Conservation (phyloP, 164 flowering plant genomes). For the Nelumbo lutea region DNA sequence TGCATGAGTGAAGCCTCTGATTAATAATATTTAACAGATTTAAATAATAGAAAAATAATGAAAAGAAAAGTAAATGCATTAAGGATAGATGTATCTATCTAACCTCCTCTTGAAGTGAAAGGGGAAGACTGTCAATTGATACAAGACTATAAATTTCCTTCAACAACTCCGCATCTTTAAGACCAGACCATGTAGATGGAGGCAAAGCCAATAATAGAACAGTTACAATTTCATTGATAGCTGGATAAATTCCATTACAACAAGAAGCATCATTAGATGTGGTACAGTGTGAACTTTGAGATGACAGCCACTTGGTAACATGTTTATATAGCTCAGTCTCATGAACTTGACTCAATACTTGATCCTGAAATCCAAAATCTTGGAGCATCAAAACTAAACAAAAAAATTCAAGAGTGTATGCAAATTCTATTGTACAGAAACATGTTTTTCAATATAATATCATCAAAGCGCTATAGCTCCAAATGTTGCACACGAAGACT, state of each 20-base stretch:
- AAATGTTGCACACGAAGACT: too few relatives aligned
- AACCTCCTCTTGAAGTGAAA: conserved; percentile 69
- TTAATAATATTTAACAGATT: too few relatives aligned
- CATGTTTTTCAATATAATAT: too few relatives aligned
- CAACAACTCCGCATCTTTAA: conserved; percentile 41
- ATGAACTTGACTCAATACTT: conserved; percentile 57
- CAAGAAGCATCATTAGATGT: conserved; percentile 20
- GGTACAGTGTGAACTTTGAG: conserved; percentile 28
- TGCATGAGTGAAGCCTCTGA: too few relatives aligned
- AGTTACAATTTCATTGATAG: conserved; percentile 49
- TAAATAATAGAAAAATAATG: too few relatives aligned
- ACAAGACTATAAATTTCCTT: conserved; percentile 36
- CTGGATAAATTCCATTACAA: conserved; percentile 36
- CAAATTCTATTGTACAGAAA: too few relatives aligned
- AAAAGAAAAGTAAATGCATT: too few relatives aligned
- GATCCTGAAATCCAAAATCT: conserved; percentile 34
- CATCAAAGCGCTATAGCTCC: too few relatives aligned
- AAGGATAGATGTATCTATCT: too few relatives aligned
- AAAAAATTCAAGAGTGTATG: background rate
- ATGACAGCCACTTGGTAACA: conserved; percentile 32
- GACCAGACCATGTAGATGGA: conserved; percentile 53
- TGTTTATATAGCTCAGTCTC: conserved; percentile 51
- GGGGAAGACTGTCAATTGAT: conserved; percentile 45
- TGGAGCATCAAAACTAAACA: background rate
- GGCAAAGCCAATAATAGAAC: conserved; percentile 62